Conservation (phyloP, 2,329 filamentous ascomycete genomes). For the Fusarium heterosporum region DNA sequence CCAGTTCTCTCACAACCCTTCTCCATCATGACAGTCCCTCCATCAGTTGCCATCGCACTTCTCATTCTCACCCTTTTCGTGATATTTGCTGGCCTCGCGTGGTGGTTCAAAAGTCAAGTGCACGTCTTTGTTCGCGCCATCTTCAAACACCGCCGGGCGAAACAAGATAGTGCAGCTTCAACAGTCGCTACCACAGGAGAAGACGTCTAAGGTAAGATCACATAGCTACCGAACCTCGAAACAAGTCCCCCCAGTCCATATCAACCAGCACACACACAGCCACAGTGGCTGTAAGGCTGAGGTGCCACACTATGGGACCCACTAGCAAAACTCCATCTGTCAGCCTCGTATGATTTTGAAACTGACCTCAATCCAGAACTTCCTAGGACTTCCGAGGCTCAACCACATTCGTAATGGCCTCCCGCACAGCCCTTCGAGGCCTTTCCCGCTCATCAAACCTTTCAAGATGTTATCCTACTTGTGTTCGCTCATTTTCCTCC, state of each 20-base stretch:
- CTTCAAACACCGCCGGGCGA: slow-evolving; percentile 36
- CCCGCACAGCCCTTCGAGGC: slow-evolving; percentile 48
- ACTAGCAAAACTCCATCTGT: slow-evolving; percentile 44
- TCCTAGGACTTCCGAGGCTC: slow-evolving; percentile 22
- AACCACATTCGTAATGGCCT: slow-evolving; percentile 44
- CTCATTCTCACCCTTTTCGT: slow-evolving; percentile 49
- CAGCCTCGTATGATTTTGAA: slow-evolving; percentile 48
- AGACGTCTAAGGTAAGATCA: slow-evolving; percentile 27
- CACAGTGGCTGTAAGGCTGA: slow-evolving; percentile 46
- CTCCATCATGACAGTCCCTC: slow-evolving; percentile 45
- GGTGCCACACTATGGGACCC: slow-evolving; percentile 21
- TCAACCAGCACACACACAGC: slow-evolving; percentile 8
- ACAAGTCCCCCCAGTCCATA: neutral
- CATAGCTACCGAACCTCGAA: neutral
- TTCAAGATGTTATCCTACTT: slow-evolving; percentile 26
- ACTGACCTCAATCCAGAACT: slow-evolving; percentile 41
- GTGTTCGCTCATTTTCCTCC: slow-evolving; percentile 47
- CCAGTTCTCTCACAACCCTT: neutral
- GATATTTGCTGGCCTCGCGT: slow-evolving; percentile 48
- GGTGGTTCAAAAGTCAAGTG: slow-evolving; percentile 48
- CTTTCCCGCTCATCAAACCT: slow-evolving; percentile 43
- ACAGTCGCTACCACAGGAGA: slow-evolving; percentile 21
- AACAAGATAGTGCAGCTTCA: slow-evolving; percentile 12
- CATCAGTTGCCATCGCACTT: slow-evolving; percentile 49
- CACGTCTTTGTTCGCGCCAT: slow-evolving; percentile 48